These are phyloP conservation scores for Zygoascus biomembranicola DNA, from an alignment of 805 yeast species.

Conservation along the genomic window DNA sequence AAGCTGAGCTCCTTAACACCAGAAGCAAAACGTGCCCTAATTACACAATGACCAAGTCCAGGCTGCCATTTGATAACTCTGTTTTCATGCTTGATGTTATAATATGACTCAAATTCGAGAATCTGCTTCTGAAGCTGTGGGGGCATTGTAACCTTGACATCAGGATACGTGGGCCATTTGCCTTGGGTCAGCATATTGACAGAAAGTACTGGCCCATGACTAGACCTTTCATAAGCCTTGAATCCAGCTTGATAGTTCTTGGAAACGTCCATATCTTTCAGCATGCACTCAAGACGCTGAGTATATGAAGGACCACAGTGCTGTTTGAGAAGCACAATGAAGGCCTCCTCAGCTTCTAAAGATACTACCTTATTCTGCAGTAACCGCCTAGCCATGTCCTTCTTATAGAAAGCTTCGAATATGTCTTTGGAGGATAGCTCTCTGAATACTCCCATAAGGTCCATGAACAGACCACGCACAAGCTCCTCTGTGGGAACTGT, in stretches of 20 bases:
- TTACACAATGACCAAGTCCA: conserved; percentile 22
- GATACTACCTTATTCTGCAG: conserved; percentile 75
- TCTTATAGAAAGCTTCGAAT: conserved; percentile 84
- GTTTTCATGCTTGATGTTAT: conserved; percentile 10
- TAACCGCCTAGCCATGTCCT: conserved; percentile 78
- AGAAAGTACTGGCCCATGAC: conserved; percentile 3
- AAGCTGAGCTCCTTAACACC: conserved; percentile 26
- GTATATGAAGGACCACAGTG: conserved; percentile 88
- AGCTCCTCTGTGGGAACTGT: conserved; percentile 8
- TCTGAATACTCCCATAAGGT: conserved; percentile 66
- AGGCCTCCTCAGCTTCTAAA: conserved; percentile 69
- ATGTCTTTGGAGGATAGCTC: conserved; percentile 88
- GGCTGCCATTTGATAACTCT: conserved; percentile 24
- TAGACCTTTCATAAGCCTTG: conserved; percentile 22
- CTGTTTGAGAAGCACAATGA: conserved; percentile 73
- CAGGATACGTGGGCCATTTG: conserved; percentile 27
- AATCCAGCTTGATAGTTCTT: conserved; percentile 53
- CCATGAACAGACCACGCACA: not conserved
- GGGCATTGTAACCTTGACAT: conserved; percentile 20
- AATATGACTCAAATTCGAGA: conserved; percentile 20
- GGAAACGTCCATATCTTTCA: conserved; percentile 80
- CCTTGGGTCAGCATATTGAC: conserved; percentile 25
- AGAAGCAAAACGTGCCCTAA: conserved; percentile 21
- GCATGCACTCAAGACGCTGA: conserved; percentile 87
- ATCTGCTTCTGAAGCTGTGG: conserved; percentile 16